phyloP scores from a whole-genome alignment of 176 grass and related monocot species.

The Otatea glauca region DNA sequence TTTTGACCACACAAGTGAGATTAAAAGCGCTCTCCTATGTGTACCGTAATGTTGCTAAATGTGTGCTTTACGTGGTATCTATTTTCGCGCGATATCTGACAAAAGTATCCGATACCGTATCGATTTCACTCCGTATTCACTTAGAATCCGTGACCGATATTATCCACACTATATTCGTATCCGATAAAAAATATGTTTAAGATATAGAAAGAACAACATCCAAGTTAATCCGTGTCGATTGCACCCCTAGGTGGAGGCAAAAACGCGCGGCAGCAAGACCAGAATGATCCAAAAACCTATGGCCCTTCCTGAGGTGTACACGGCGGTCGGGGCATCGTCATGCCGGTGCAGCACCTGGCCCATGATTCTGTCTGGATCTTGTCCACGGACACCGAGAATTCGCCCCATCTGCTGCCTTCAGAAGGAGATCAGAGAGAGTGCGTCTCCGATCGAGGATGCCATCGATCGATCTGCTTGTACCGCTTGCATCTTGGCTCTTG shows the following conservation, averaged over 20 bases:
- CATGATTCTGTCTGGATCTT: constrained; percentile 31
- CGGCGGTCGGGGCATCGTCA: constrained; percentile 27
- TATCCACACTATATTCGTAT: no score
- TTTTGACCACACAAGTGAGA: neutral
- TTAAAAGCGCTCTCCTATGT: neutral
- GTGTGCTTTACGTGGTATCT: no score
- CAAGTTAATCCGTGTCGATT: no score
- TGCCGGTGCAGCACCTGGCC: constrained; percentile 40
- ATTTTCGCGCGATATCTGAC: no score
- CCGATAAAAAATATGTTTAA: no score
- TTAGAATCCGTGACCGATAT: no score
- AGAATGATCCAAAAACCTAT: neutral
- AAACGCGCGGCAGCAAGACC: neutral
- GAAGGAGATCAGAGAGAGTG: neutral
- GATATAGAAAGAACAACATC: no score
- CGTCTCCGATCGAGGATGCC: neutral
- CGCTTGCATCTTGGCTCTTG: neutral
- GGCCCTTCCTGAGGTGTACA: neutral
- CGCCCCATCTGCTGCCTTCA: neutral
- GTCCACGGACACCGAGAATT: neutral
- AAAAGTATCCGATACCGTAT: no score
- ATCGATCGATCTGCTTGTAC: neutral
- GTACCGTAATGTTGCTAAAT: no score
- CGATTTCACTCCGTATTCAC: no score
- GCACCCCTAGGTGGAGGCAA: no score